Base-by-base conservation (phyloP, 2,329 filamentous ascomycete species). In the Trichoderma asperellum region DNA sequence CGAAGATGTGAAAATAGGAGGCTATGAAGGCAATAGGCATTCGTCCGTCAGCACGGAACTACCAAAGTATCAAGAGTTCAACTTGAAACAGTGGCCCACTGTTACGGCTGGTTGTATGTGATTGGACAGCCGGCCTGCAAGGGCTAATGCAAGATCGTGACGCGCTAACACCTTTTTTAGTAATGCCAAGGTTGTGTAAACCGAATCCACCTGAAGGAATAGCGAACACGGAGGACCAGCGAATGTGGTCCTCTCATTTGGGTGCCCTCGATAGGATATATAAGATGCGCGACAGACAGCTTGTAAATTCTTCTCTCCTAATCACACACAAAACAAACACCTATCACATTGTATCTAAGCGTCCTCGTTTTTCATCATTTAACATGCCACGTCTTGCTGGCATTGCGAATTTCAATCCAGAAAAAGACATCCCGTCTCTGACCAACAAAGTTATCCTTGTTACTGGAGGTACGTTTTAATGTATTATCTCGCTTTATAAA, bases 61-160 rank as follows among this genome's bases (percentile, higher is more conserved):
- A 61, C 58, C 27, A 32, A 47, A 34, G 18, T 16, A 16, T 21
- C 27, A 61, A 34, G 11, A 16, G 40, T 32, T 61, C 10, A 47
- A 34, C 12, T 27, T 16, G 29, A 14, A 21, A 4, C 16, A 21
- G 12, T 34, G 58, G 21, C 37, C 58, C 58, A 61, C 37, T 47
- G 27, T 47, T 16, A 43, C n/a, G 12, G 24, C 34, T 32, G 10
- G 27, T 14, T 11, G 18, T 4, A 34, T 27, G 21, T 58, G 34
- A n/a, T 61, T 61, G 37, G 27, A 49, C 16, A 14, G 27, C 14
- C 56, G n/a, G 21, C 18, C 1, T n/a, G 18, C 21, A 21, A 47
- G 16, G 18, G 27, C 58, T 61, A 61, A 61, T 61, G 58, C 58
- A 61, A 61, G 37, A 61, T 12, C 58, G 58, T 47, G 58, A 61